Percentiles rank a stretch among this genome's conserved stretches.
These are phyloP conservation scores for Ilyonectria robusta DNA, from an alignment of 2,329 filamentous ascomycete species.

Conservation along the genomic window DNA sequence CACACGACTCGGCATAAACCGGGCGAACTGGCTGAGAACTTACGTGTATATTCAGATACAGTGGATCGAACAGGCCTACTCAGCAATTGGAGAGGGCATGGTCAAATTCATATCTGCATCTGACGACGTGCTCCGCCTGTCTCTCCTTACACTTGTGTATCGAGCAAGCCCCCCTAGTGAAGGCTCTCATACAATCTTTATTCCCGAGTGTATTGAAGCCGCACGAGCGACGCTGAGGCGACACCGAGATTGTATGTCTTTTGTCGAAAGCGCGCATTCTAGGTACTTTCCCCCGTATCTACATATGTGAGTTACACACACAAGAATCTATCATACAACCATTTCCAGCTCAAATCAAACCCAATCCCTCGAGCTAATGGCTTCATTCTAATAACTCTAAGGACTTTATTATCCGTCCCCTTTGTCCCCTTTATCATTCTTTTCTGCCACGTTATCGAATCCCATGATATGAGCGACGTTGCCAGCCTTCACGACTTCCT, in stretches of 20 bases:
- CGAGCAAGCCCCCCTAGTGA: constrained; percentile 54
- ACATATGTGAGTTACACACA: no score
- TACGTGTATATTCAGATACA: constrained; percentile 10
- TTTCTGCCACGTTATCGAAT: constrained; percentile 66
- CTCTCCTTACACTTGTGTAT: constrained; percentile 59
- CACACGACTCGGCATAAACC: no score
- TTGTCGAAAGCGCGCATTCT: no score
- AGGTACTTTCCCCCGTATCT: no score
- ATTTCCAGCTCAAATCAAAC: no score
- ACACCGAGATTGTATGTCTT: constrained; percentile 45
- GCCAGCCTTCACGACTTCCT: constrained; percentile 66
- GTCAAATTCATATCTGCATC: constrained; percentile 55
- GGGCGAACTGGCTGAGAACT: no score
- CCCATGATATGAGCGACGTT: constrained; percentile 57
- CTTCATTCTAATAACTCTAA: constrained; percentile 30
- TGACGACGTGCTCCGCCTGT: constrained; percentile 59
- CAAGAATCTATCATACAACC: no score
- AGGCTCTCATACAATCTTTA: constrained; percentile 54
- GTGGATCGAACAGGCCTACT: constrained; percentile 43
- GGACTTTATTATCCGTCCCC: constrained; percentile 64
- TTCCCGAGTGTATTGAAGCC: constrained; percentile 58
- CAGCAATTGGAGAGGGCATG: constrained; percentile 46
- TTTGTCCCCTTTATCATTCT: constrained; percentile 69
- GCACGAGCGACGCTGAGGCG: constrained; percentile 58
- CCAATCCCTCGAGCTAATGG: no score